These are phyloP conservation scores for Bondarzewia mesenterica DNA, from an alignment of 1,284 basidiomycete species.

Conservation along the genomic window DNA sequence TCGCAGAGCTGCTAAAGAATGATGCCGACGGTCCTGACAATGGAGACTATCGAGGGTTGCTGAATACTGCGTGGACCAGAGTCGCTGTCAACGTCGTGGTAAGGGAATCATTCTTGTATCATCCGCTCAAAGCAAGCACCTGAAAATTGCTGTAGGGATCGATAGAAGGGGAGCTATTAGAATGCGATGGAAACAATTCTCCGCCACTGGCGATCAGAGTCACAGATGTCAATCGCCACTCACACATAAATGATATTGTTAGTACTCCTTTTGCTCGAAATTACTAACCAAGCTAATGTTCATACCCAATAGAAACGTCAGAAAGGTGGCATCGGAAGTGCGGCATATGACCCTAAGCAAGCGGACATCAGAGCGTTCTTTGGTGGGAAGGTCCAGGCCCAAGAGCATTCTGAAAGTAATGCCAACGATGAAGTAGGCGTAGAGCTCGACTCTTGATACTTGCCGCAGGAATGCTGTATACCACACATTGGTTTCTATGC, in stretches of 20 bases:
- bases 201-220: slow-evolving; percentile 35
- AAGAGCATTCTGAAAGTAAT: slow-evolving; percentile 21
- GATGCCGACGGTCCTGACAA: slow-evolving; percentile 18
- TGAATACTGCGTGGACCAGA: slow-evolving; percentile 68
- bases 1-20: slow-evolving; percentile 40
- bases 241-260: slow-evolving; percentile 52
- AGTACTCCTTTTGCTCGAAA: slow-evolving; percentile 18
- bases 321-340: slow-evolving; percentile 69
- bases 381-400: slow-evolving; percentile 33
- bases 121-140: too few species aligned
- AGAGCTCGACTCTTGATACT: not conserved
- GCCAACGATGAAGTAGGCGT: slow-evolving; percentile 19
- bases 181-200: slow-evolving; percentile 19
- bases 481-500: not conserved
- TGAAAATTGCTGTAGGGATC: slow-evolving; percentile 19
- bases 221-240: slow-evolving; percentile 44
- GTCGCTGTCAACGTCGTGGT: slow-evolving; percentile 44
- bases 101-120: too few species aligned
- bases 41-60: slow-evolving; percentile 43
- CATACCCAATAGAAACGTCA: slow-evolving; percentile 54
- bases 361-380: slow-evolving; percentile 74
- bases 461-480: not conserved
- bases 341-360: slow-evolving; percentile 69
- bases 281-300: not conserved
- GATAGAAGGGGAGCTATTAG: slow-evolving; percentile 18